Percentiles rank a stretch among this genome's conserved stretches.
These are phyloP conservation scores for Pseudogymnoascus sp. DNA, from an alignment of 2,329 filamentous ascomycete species.

Conservation along the genomic window DNA sequence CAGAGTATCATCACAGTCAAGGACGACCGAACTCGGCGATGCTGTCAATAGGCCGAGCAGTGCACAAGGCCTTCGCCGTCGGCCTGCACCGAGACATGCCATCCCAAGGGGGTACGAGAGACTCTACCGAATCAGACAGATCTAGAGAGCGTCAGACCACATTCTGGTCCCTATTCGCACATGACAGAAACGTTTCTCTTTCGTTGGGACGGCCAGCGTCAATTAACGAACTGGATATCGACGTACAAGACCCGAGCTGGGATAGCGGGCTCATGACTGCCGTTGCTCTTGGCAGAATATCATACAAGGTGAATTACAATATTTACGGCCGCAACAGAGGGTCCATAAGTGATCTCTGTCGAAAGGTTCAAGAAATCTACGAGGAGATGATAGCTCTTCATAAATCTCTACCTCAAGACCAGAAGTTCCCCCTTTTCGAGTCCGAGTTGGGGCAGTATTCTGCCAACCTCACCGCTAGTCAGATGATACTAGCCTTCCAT, in stretches of 20 bases:
- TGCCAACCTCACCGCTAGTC: slow-evolving; percentile 1
- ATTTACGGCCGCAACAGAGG: slow-evolving; percentile 11
- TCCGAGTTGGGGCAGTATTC: neutral
- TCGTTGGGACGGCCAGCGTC: slow-evolving; percentile 12
- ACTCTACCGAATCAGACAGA: neutral
- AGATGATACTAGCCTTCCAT: slow-evolving; percentile 10
- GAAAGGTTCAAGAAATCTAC: slow-evolving; percentile 8
- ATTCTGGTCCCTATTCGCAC: slow-evolving; percentile 12
- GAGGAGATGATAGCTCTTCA: slow-evolving; percentile 11
- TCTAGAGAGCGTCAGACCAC: slow-evolving; percentile 10
- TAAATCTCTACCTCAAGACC: slow-evolving; percentile 2
- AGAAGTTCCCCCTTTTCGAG: slow-evolving; percentile 8
- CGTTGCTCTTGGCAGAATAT: slow-evolving; percentile 9
- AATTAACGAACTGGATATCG: slow-evolving; percentile 12
- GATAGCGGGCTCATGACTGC: neutral
- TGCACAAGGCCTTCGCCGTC: slow-evolving; percentile 9
- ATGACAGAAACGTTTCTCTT: slow-evolving; percentile 12
- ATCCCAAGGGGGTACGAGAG: neutral
- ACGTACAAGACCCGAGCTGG: slow-evolving; percentile 5
- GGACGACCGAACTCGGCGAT: slow-evolving; percentile 10
- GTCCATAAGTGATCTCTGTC: slow-evolving; percentile 10
- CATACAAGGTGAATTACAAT: slow-evolving; percentile 11
- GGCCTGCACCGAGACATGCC: slow-evolving; percentile 10
- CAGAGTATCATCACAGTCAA: slow-evolving; percentile 7
- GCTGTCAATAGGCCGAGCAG: slow-evolving; percentile 5